A percentile compares a stretch with the other conserved stretches of the same genome.
phyloP scores from a whole-genome alignment of 1,284 basidiomycete genomes.

The Pholiota adiposa region DNA sequence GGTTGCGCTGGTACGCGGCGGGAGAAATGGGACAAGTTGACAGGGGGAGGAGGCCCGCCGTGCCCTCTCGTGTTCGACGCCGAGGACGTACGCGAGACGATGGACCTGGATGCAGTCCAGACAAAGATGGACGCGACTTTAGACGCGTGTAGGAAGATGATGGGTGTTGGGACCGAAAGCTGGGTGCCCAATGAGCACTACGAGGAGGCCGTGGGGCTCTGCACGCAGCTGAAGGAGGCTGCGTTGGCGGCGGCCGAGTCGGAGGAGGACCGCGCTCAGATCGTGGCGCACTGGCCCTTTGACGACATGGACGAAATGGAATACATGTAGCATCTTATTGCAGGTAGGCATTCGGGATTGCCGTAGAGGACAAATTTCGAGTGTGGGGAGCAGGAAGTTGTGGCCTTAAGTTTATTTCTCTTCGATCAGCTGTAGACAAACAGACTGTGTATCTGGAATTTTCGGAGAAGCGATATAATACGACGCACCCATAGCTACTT shows the following conservation, averaged over 20 bases:
- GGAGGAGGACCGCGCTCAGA: conserved; percentile 38
- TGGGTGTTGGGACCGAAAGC: conserved; percentile 41
- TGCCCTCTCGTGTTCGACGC: conserved; percentile 52
- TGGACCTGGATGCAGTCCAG: conserved; percentile 35
- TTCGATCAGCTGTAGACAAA: no score
- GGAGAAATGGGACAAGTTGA: conserved; percentile 43
- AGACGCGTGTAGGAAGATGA: conserved; percentile 34
- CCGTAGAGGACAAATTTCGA: no score
- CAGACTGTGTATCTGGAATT: no score
- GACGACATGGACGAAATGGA: conserved; percentile 46
- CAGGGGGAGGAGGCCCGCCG: conserved; percentile 38
- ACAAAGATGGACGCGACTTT: conserved; percentile 35
- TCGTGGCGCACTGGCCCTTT: conserved; percentile 44
- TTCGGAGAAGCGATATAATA: no score
- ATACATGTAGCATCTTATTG: no score
- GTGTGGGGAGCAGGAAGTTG: no score
- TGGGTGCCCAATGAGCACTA: conserved; percentile 48
- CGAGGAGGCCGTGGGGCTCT: no score
- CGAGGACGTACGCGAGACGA: conserved; percentile 46
- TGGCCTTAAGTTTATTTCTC: no score
- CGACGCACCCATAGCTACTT: no score
- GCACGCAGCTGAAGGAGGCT: no score
- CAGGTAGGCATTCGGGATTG: no score
- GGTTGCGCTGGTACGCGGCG: conserved; percentile 41
- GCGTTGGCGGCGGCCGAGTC: conserved; percentile 28